Conservation (phyloP, 805 yeast species). For the Pichia scutulata region DNA sequence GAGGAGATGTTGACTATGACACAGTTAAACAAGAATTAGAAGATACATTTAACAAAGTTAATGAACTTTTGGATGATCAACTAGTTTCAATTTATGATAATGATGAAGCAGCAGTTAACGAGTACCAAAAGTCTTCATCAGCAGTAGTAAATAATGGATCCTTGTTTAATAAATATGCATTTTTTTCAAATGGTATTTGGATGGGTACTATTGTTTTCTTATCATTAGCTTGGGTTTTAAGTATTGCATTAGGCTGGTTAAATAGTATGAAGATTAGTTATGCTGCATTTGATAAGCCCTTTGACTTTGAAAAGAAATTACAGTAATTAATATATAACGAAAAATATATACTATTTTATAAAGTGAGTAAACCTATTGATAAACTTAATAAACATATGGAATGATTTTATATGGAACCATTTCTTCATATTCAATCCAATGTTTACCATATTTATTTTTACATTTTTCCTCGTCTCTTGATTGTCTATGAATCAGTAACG, state of each 20-base stretch:
- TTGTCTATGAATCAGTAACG: conserved; percentile 81
- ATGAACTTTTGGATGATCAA: conserved; percentile 22
- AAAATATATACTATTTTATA: not conserved
- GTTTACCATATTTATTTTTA: conserved; percentile 71
- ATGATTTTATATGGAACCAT: conserved; percentile 83
- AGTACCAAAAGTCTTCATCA: not conserved
- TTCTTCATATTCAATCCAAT: conserved; percentile 78
- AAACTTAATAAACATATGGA: conserved; percentile 67
- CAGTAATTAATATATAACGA: conserved; percentile 16
- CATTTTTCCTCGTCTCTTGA: conserved; percentile 89
- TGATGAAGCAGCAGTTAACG: conserved; percentile 11
- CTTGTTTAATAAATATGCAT: conserved; percentile 57
- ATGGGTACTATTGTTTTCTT: conserved; percentile 63
- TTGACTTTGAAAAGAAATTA: conserved; percentile 42
- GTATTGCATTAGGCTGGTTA: conserved; percentile 65
- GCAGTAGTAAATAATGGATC: conserved; percentile 24
- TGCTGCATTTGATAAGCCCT: conserved; percentile 70
- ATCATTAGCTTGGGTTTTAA: conserved; percentile 48
- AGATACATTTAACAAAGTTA: conserved; percentile 26
- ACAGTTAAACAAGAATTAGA: conserved; percentile 22
- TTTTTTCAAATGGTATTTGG: conserved; percentile 75
- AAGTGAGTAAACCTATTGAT: not conserved
- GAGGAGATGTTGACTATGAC: conserved; percentile 22
- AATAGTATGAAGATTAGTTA: conserved; percentile 67
- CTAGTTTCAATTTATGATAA: conserved; percentile 17